Percentiles rank a stretch among this genome's conserved stretches.
Evolutionary conservation across 225 moss, liverwort and hornwort species (phyloP).

Genomic region (Takakia lepidozioides): DNA sequence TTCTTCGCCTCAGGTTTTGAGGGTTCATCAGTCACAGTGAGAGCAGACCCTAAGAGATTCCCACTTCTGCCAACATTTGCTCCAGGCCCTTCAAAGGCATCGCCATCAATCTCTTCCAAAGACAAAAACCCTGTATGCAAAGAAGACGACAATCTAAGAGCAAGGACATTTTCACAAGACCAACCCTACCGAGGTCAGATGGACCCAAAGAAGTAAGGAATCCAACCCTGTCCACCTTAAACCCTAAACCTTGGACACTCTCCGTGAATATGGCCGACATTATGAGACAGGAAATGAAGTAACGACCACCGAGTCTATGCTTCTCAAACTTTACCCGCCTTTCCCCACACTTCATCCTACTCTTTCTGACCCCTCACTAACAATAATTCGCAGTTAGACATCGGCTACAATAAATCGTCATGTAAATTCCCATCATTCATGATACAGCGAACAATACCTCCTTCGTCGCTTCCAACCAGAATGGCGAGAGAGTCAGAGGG

Average conservation of each 20-base stretch:
- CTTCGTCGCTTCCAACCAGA: conserved; percentile 19
- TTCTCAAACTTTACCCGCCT: too few species aligned
- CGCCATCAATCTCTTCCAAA: conserved; percentile 61
- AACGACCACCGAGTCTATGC: neutral
- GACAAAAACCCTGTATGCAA: conserved; percentile 45
- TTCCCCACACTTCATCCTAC: too few species aligned
- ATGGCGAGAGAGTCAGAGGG: conserved; percentile 18
- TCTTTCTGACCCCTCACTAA: too few species aligned
- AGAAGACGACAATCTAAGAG: too few species aligned
- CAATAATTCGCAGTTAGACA: too few species aligned
- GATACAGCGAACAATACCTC: too few species aligned
- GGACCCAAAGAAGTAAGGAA: neutral
- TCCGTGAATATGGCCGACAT: neutral
- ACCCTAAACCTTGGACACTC: neutral
- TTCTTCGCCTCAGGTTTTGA: conserved; percentile 6
- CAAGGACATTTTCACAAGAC: too few species aligned
- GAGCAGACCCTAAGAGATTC: conserved; percentile 4
- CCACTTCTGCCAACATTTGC: conserved; percentile 14
- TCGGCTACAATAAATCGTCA: too few species aligned
- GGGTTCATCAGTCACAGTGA: conserved; percentile 6
- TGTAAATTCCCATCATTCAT: too few species aligned
- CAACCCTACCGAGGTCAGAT: too few species aligned
- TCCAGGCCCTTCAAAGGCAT: conserved; percentile 17
- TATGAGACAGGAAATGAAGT: neutral
- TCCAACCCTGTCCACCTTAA: neutral